Conservation (phyloP, 352 stramenopile genomes). For the Blastocystis sp. region DNA sequence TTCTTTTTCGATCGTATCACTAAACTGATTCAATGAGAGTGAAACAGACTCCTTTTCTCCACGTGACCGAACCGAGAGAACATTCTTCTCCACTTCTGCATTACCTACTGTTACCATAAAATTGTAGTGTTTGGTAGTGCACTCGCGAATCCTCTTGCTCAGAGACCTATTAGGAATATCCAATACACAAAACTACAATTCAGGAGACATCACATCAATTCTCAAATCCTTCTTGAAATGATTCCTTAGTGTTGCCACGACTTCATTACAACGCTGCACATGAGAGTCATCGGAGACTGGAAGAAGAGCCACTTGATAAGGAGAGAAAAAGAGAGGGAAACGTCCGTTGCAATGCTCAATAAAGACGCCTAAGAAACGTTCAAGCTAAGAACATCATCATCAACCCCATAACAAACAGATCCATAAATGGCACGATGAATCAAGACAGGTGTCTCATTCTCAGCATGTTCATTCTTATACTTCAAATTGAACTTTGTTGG, state of each 20-base stretch:
- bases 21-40: slow-evolving; percentile 83
- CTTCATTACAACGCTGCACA: slow-evolving; percentile 11
- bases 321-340: slow-evolving; percentile 48
- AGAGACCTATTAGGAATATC: slow-evolving; percentile 82
- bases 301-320: slow-evolving; percentile 43
- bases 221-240: not conserved
- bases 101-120: slow-evolving; percentile 92
- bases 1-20: slow-evolving; percentile 65
- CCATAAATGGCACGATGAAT: slow-evolving; percentile 74
- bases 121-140: slow-evolving; percentile 92
- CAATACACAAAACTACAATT: slow-evolving; percentile 89
- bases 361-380: slow-evolving; percentile 59
- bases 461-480: slow-evolving; percentile 70
- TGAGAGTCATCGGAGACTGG: not conserved
- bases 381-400: not conserved
- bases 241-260: not conserved
- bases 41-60: slow-evolving; percentile 84
- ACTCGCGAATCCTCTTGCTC: slow-evolving; percentile 94
- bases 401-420: not conserved
- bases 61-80: slow-evolving; percentile 84
- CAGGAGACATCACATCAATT: slow-evolving; percentile 67
- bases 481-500: slow-evolving; percentile 93
- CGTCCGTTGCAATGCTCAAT: slow-evolving; percentile 60
- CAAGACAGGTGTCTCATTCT: slow-evolving; percentile 78
- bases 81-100: slow-evolving; percentile 77